A percentile compares a stretch with the other conserved stretches of the same genome.
Evolutionary conservation across 768 basidiomycete genomes (phyloP).

Genomic region (Scleroderma citrinum): DNA sequence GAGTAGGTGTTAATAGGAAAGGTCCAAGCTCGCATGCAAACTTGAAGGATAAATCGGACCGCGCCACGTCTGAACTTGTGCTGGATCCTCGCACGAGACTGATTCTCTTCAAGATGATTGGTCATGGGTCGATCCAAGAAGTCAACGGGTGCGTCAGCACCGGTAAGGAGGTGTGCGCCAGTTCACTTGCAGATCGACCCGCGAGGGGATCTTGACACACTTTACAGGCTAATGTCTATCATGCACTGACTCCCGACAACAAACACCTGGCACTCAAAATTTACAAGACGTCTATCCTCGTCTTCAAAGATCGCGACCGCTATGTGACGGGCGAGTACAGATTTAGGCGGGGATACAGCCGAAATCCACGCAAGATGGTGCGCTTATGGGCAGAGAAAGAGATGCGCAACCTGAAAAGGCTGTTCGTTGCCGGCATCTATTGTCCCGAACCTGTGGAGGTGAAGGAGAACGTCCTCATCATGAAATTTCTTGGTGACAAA

Average conservation of each 20-base stretch:
- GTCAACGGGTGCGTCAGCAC: slow-evolving; percentile 97
- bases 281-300: slow-evolving; percentile 95
- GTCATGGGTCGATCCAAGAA: slow-evolving; percentile 78
- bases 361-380: slow-evolving; percentile 98
- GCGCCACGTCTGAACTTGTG: slow-evolving; percentile 96
- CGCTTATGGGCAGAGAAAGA: slow-evolving; percentile 99
- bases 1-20: slow-evolving; percentile 85
- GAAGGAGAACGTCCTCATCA: slow-evolving; percentile 93
- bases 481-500: slow-evolving; percentile 82
- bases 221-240: slow-evolving; percentile 91
- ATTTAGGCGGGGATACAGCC: slow-evolving; percentile 87
- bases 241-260: slow-evolving; percentile 55
- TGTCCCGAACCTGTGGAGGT: slow-evolving; percentile 91
- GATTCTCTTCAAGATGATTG: slow-evolving; percentile 95
- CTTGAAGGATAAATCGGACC: slow-evolving; percentile 91
- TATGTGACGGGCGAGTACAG: slow-evolving; percentile 95
- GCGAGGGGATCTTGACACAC: slow-evolving; percentile 5
- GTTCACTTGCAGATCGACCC: not conserved
- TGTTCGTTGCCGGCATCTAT: slow-evolving; percentile 75
- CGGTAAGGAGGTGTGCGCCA: slow-evolving; percentile 80
- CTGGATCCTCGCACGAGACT: slow-evolving; percentile 92
- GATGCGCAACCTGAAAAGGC: slow-evolving; percentile 88
- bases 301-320: slow-evolving; percentile 96
- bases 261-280: slow-evolving; percentile 89
- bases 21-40: slow-evolving; percentile 85